These are phyloP conservation scores for Coprinellus micaceus DNA, from an alignment of 768 basidiomycete genomes.

Conservation along the genomic window DNA sequence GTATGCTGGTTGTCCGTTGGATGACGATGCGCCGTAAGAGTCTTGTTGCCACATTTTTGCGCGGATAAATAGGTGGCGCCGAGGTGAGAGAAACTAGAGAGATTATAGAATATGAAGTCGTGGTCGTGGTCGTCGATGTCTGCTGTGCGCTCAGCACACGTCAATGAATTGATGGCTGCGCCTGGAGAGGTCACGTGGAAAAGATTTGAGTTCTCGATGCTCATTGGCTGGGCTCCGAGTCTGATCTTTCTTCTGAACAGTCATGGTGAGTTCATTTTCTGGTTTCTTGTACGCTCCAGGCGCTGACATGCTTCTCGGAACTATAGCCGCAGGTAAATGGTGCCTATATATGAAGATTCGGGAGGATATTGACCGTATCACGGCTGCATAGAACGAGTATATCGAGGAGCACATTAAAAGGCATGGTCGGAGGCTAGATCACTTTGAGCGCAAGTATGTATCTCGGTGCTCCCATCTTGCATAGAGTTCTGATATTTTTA, in stretches of 20 bases:
- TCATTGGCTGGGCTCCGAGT: neutral
- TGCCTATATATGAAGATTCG: neutral
- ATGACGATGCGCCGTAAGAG: conserved; percentile 58
- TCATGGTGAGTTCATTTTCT: conserved; percentile 37
- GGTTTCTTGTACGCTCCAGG: conserved; percentile 1
- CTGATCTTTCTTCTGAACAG: conserved; percentile 24
- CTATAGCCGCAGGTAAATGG: conserved; percentile 62
- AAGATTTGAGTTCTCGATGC: conserved; percentile 7
- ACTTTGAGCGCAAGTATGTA: conserved; percentile 90
- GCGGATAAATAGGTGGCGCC: conserved; percentile 4
- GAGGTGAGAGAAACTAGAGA: too few species aligned
- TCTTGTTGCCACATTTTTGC: conserved; percentile 74
- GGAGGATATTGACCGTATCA: neutral
- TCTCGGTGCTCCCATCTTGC: conserved; percentile 5
- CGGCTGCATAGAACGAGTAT: conserved; percentile 80
- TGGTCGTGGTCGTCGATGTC: neutral
- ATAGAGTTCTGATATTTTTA: neutral
- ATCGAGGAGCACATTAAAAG: conserved; percentile 98
- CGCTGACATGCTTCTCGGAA: conserved; percentile 14
- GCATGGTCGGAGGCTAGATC: conserved; percentile 92
- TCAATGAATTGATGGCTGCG: conserved; percentile 11
- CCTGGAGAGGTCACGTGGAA: conserved; percentile 33
- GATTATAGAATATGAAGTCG: neutral
- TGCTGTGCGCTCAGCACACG: conserved; percentile 9
- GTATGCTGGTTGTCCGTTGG: conserved; percentile 47